A percentile compares a stretch with the other conserved stretches of the same genome.
These are phyloP conservation scores for Trichoderma sp. DNA, from an alignment of 2,329 filamentous ascomycete species.

Conservation along the genomic window DNA sequence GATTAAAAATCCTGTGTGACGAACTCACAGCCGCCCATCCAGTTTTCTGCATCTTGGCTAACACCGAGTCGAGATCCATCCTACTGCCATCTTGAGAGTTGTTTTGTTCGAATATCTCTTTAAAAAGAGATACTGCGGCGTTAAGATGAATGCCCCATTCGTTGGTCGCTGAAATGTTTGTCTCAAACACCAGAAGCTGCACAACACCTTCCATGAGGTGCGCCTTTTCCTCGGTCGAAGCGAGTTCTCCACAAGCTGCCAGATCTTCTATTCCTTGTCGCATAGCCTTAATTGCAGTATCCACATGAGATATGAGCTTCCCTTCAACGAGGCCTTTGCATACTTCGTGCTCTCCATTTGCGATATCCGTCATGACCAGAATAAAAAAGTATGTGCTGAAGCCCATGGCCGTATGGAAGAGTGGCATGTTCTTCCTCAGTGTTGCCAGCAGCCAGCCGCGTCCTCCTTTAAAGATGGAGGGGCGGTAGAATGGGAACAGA, in stretches of 20 bases:
- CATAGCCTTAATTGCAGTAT: neutral
- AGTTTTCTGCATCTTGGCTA: neutral
- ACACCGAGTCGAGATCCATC: neutral
- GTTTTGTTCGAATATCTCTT: neutral
- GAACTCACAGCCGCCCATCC: neutral
- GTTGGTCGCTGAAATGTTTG: constrained; percentile 37
- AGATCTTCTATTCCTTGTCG: neutral
- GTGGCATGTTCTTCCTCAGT: constrained; percentile 46
- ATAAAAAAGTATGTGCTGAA: constrained; percentile 50
- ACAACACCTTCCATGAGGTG: constrained; percentile 41
- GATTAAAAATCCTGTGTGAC: constrained; percentile 30
- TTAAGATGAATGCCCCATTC: constrained; percentile 20
- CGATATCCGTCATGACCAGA: constrained; percentile 28
- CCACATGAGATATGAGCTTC: neutral
- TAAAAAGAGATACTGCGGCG: neutral
- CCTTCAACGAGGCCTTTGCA: neutral
- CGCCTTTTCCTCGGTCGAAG: constrained; percentile 19
- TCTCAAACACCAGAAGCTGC: constrained; percentile 46
- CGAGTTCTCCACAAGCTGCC: neutral
- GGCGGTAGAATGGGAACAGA: constrained; percentile 54
- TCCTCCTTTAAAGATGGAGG: constrained; percentile 46
- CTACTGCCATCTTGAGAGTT: neutral
- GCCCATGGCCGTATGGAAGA: constrained; percentile 49
- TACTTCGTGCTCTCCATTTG: constrained; percentile 18
- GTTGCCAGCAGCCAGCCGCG: constrained; percentile 52